Conservation (phyloP, 352 stramenopile species). For the Globisporangium nunn region DNA sequence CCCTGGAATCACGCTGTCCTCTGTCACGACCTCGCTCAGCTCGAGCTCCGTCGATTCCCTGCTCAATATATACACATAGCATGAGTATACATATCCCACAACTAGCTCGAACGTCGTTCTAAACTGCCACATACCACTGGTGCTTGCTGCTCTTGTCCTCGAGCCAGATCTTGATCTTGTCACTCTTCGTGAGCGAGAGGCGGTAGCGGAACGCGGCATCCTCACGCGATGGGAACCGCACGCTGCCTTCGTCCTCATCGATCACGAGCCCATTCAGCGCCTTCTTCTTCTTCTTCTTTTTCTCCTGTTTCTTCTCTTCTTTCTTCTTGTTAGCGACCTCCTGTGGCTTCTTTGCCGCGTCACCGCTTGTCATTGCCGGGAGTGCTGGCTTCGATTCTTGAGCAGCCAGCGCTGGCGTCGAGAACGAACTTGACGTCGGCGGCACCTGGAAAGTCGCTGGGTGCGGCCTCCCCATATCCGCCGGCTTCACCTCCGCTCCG, state of each 20-base stretch:
- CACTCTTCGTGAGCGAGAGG: conserved; percentile 3
- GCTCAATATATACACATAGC: background rate
- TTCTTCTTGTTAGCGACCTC: background rate
- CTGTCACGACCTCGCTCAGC: conserved; percentile 4
- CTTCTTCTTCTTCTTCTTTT: conserved; percentile 1
- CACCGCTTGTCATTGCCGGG: background rate
- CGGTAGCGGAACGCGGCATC: conserved; percentile 2
- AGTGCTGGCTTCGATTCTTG: background rate
- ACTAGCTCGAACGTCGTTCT: background rate
- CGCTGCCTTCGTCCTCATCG: conserved; percentile 12
- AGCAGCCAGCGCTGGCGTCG: background rate
- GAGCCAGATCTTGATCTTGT: conserved; percentile 1
- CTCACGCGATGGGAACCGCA: background rate
- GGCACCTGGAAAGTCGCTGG: background rate
- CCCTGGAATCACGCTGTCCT: conserved; percentile 2
- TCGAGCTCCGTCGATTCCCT: conserved; percentile 10
- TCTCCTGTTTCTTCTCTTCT: background rate
- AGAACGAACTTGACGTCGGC: background rate
- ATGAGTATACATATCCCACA: background rate
- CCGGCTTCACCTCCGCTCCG: background rate
- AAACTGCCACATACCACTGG: background rate
- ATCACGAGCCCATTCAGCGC: background rate
- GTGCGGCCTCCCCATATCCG: background rate
- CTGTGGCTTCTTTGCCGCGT: background rate
- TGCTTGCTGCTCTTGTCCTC: conserved; percentile 2